Evolutionary conservation across 228 moss, liverwort and hornwort genomes (phyloP), one percentile per base, ranked within the genome.

Genomic region (Sphagnum magellanicum): DNA sequence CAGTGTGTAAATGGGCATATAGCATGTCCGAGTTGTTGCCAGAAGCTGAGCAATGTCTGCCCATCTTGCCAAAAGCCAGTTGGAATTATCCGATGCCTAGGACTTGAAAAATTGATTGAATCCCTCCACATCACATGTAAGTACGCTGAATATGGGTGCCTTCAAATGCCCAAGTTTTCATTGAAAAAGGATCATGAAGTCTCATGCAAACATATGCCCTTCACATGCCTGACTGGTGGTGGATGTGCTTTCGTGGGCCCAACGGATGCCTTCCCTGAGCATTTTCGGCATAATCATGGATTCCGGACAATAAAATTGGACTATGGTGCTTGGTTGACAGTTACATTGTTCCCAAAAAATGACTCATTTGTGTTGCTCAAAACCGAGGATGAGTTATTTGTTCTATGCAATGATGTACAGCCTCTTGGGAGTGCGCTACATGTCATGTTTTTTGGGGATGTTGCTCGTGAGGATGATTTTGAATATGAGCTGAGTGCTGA

Each of bases 1-100:
- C 84, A 91, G 92, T 92, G 92, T 67, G 75, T 87, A 11, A 89
- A 87, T 67, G 92, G 92, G 59, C 92, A 92, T 70, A 81, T 89
- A 11, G 87, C 87, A 4, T 92, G 92, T 65, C 77, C 83, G 49
- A 78, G 76, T 65, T 92, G 92, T 74, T 89, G 89, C 79, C 81
- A 79, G 53, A 87, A 89, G 73, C 71, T 89, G 5, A 76, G 67
- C n/a, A 81, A 87, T 50, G 72, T 73, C 51, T 92, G 92, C 60
- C 81, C 92, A 4, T 87, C 92, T 4, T 92, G 92, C 70, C 83
- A 79, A 48, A 85, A 89, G 53, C 85, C 89, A 0, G 83, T 81
- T 1, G 92, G 92, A 0, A 83, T 82, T 47, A 92, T 89, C 60
- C 70, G 92, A 16, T 92, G 92, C 70, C 68, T 92, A 52, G 89